Percentiles rank a stretch among this genome's conserved stretches.
Conservation (phyloP, 148 eudicot species). For the Vaccinium darrowii region DNA sequence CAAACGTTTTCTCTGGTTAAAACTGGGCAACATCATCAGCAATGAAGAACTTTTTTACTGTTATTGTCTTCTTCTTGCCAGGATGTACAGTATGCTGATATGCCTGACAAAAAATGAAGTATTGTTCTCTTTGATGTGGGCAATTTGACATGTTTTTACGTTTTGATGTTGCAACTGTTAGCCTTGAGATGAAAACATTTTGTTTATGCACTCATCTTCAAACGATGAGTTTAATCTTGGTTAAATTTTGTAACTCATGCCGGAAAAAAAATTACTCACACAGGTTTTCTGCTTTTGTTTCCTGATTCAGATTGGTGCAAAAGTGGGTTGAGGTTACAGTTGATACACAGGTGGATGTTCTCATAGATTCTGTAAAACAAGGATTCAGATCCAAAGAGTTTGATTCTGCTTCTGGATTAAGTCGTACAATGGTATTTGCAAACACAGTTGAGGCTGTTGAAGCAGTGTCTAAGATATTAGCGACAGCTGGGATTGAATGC, state of each 20-base stretch:
- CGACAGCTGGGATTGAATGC: conserved; percentile 63
- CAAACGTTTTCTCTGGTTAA: conserved; percentile 4
- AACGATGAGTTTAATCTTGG: not conserved
- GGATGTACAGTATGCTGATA: not conserved
- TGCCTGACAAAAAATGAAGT: not conserved
- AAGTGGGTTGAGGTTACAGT: conserved; percentile 80
- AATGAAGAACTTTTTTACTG: not conserved
- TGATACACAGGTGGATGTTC: conserved; percentile 85
- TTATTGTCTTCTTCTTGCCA: not conserved
- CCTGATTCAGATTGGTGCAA: conserved; percentile 68
- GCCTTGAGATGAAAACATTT: not conserved
- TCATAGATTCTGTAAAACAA: conserved; percentile 62
- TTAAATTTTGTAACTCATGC: not conserved
- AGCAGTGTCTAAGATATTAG: conserved; percentile 64
- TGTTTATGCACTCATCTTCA: conserved; percentile 10
- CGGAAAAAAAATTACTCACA: not conserved
- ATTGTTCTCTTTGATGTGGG: not conserved
- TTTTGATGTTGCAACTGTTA: not conserved
- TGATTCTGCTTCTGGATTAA: conserved; percentile 32
- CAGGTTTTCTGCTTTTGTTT: not conserved
- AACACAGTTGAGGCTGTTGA: conserved; percentile 96
- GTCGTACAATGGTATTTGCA: conserved; percentile 88
- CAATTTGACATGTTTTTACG: not conserved
- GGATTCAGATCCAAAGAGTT: conserved; percentile 23
- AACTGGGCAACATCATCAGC: not conserved